Evolutionary conservation across 192 early-diverging fungal genomes (phyloP), one percentile per base, ranked within the genome.

Genomic region (Coemansia aciculifera): DNA sequence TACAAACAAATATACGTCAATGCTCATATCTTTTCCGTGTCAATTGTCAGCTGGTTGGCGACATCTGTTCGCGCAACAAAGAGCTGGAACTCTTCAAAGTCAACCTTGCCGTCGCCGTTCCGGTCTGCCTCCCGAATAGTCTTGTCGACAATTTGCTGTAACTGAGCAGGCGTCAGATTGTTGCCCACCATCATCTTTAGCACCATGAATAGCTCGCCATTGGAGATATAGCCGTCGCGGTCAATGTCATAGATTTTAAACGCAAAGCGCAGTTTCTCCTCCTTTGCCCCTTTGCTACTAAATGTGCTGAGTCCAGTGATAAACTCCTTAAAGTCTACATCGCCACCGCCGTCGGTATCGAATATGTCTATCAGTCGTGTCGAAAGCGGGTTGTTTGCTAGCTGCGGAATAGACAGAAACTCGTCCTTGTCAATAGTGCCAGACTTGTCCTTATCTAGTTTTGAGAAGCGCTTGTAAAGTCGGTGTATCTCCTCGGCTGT

Each of bases 201-300:
- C 0, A 98, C 98, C 63, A 96, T 77, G 81, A 96, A 99, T 31
- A 99, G 86, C 85, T 99, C 98, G 49, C 98, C 98, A 73, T 99
- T 99, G 38, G 96, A 98, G 67, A 99, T 98, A 73, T 81, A 97
- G 13, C 98, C 98, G 79, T 99, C 98, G 32, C 96, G 86, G 78
- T 99, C 97, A 89, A 98, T 98, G 72, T 99, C 98, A 74, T 99
- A 99, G 46, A 99, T 93, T 71, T 95, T 97, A 86, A 99, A 99
- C 1, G 97, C 95, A 82, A 86, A 99, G 60, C 88, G 88, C 68
- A 99, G 85, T 82, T 99, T 99, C 70, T 97, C 95, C 59, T 91
- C 85, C 85, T 95, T 92, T 66, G 95, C 94, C 54, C 98, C 95
- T 65, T 96, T 95, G 43, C 90, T 89, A 56, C 92, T 95, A 69